Base-by-base conservation (phyloP, 192 early-diverging fungal genomes). In the Coemansia sp. region DNA sequence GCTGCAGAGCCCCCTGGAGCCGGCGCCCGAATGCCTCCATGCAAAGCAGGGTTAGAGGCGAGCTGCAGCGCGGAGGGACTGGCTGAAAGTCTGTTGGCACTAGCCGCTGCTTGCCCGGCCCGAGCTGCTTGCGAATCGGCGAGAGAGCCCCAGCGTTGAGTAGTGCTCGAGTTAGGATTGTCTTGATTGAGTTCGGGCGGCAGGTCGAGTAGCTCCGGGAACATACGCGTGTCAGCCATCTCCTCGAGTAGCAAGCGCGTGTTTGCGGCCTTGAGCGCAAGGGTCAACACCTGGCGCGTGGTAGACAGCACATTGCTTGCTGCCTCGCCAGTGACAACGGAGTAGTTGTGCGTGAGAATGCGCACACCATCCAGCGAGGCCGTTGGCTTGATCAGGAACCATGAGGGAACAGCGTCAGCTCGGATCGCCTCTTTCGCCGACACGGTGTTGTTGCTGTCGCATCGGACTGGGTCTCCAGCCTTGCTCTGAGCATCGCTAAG, bases 261-360 rank as follows among this genome's bases (percentile, higher is more conserved):
- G 65, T 82, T 82, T 39, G 74, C 79, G 1, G 79, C 79, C 43
- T 68, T 68, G 20, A 82, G 43, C 12, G 79, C 79, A 34, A 73
- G 70, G 70, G 73, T 70, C 37, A 82, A 45, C 39, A 73, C 67
- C 62, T 82, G 79, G n/a, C 74, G 79, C n/a, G 68, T 76, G 14
- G 61, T 74, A 10, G 79, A 74, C 11, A 82, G 57, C n/a, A 73
- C 79, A 53, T 70, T 76, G 34, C 76, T 71, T 33, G 70, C 79
- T 11, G 71, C 70, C 52, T 76, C 74, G 50, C 57, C 56, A 23
- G 70, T 70, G 34, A 82, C 68, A 3, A 57, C 47, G 18, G 79
- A 82, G 45, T 82, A 82, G 79, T 82, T 82, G 68, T 82, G 79
- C 21, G 79, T 70, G 57, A 82, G 61, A 23, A 82, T 68, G n/a